These are phyloP conservation scores for Xerocomellus intermedius DNA, from an alignment of 768 basidiomycete species.

Conservation along the genomic window DNA sequence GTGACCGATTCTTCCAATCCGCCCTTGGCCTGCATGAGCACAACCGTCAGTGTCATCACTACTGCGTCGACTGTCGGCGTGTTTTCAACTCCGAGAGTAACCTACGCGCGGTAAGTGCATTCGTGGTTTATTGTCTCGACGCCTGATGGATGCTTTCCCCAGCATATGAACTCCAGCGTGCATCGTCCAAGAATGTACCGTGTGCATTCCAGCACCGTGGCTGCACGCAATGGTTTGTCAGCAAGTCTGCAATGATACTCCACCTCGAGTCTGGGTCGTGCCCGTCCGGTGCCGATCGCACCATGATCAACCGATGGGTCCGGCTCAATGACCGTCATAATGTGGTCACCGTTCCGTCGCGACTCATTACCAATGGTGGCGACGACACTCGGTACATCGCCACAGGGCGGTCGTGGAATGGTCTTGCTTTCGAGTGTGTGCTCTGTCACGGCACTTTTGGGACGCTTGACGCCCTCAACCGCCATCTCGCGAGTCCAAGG, in stretches of 20 bases:
- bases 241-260: conserved; percentile 51
- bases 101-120: conserved; percentile 15
- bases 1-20: conserved; percentile 42
- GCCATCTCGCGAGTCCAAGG: conserved; percentile 61
- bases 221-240: conserved; percentile 51
- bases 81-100: conserved; percentile 36
- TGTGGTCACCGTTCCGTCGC: conserved; percentile 54
- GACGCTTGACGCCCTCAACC: conserved; percentile 48
- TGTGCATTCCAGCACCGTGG: conserved; percentile 35
- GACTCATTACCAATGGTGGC: conserved; percentile 41
- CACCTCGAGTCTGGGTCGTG: conserved; percentile 67
- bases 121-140: too few relatives aligned
- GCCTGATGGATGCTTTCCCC: not conserved
- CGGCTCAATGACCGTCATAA: conserved; percentile 43
- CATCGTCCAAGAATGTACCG: conserved; percentile 43
- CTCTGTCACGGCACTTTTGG: conserved; percentile 50
- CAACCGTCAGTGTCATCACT: conserved; percentile 41
- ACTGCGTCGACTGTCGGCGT: conserved; percentile 45
- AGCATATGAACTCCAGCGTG: conserved; percentile 53
- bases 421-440: conserved; percentile 56
- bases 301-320: conserved; percentile 36
- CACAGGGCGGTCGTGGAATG: conserved; percentile 43
- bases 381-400: conserved; percentile 18
- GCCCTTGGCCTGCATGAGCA: conserved; percentile 46
- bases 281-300: conserved; percentile 45